Conservation (phyloP, 2,329 filamentous ascomycete genomes). For the Pseudocercospora cruenta region DNA sequence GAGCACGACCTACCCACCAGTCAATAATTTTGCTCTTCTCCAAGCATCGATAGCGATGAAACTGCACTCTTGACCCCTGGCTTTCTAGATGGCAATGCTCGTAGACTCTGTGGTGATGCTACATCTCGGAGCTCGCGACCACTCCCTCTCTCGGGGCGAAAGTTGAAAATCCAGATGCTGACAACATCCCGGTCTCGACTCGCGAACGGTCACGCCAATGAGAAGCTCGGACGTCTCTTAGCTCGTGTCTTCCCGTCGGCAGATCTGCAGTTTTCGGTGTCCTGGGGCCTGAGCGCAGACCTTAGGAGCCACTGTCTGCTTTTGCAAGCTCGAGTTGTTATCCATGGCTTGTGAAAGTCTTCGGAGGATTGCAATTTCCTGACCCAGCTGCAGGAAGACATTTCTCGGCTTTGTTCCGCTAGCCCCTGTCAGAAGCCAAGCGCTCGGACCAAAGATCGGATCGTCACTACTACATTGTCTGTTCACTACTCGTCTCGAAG, state of each 20-base stretch:
- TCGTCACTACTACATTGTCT: too few relatives aligned
- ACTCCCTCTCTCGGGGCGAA: conserved; percentile 43
- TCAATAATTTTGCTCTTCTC: neutral
- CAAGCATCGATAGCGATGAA: too few relatives aligned
- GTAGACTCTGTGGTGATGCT: conserved; percentile 59
- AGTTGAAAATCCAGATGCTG: neutral
- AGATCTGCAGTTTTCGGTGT: conserved; percentile 10
- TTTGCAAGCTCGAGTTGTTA: neutral
- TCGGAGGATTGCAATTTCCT: neutral
- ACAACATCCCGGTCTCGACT: neutral
- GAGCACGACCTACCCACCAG: neutral
- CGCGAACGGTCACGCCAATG: conserved; percentile 2
- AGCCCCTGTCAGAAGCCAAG: too few relatives aligned
- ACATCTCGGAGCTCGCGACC: conserved; percentile 62
- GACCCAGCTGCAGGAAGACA: neutral
- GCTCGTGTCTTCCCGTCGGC: neutral
- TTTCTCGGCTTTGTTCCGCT: neutral
- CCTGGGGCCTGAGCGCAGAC: neutral
- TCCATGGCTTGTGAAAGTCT: neutral
- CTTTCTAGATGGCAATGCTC: too few relatives aligned
- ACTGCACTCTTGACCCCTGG: too few relatives aligned
- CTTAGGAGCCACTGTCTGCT: neutral
- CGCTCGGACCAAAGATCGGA: too few relatives aligned
- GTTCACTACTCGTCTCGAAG: too few relatives aligned
- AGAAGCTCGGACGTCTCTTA: neutral